Base-by-base conservation (phyloP, 108 stramenopile species). In the Nitzschia sp. region DNA sequence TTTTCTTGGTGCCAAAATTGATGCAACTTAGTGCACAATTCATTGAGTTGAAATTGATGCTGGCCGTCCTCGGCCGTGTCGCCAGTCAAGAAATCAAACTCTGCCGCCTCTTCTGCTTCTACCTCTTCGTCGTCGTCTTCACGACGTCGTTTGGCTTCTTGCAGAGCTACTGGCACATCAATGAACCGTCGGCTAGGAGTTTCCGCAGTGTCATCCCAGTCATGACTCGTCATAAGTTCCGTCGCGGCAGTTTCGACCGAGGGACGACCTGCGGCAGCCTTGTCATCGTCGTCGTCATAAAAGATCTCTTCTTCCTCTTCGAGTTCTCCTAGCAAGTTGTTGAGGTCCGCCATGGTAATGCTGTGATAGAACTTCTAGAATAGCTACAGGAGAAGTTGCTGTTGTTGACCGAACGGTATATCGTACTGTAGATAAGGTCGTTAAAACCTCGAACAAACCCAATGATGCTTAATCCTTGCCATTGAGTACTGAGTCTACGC, bases 311-410 rank as follows among this genome's bases (percentile, higher is more conserved):
- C 35, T 27, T 78, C 58, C 27, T 76, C 75, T 64, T 69, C 62
- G 17, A 81, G 66, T 49, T 72, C 74, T 17, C 78, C 85, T 27
- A 89, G 83, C 51, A 89, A 72, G 54, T 89, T 84, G 59, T 82
- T 57, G 6, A 89, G 82, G 67, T 89, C 88, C 15, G 88, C 88
- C 88, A 89, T 89, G 66, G 68, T 82, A 23, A 33, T 61, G 34
- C 6, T 59, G 4, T 31, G 30, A 59, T 59, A 18, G 53, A 18
- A n/a, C 53, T 42, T n/a, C n/a, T n/a, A n/a, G n/a, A 42, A 42
- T 42, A 42, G 38, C 38, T 42, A 42, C 13, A 42, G 38, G 38
- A 42, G 38, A 42, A 42, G 38, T 6, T 42, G 6, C 38, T 42
- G 38, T 42, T 9, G 38, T 42, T 42, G n/a, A n/a, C n/a, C n/a